Evolutionary conservation across 1,284 basidiomycete genomes (phyloP), one percentile per base, ranked within the genome.

Genomic region (Trametes hirsuta): DNA sequence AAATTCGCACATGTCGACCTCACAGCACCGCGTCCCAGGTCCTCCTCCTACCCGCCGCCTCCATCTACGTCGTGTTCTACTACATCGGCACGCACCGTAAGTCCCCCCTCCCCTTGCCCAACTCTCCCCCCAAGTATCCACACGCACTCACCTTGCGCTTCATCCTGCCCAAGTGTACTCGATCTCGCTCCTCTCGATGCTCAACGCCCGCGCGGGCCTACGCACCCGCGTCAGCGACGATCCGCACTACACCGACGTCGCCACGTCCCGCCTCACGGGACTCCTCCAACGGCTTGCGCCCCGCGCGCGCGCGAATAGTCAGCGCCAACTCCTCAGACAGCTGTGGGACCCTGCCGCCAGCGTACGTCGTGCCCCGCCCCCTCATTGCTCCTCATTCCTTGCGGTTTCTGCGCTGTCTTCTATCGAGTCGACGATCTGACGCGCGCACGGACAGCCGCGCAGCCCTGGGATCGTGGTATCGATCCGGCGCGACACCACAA

Each of bases 31-130:
- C 2, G 9, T 12, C 2, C 3, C 49, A 63, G 61, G 61, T 63
- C 15, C 39, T 59, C 18, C 44, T 55, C 12, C 45, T 56, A 14
- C 62, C 62, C 14, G 34, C 40, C 8, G 51, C 51, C 34, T 45
- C 62, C 1, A 39, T 59, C n/a, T 63, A 63, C 47, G 55, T 63
- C 42, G 54, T 63, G 58, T 63, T 56, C 42, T 63, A 63, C 42
- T 63, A 63, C 58, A 60, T 60, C 44, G 62, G 62, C 42, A 46
- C 62, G n/a, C 62, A 59, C 51, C 30, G 62, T 49, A 37, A 40
- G 25, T 45, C 35, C 22, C 10, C 10, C 5, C 18, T 1, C 18
- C 18, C 18, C 18, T 18, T 18, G 18, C 18, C 18, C 18, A 18
- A 18, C 18, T 22, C 15, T 21, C 40, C 54, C n/a, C 11, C 11